Percentiles rank a stretch among this genome's conserved stretches.
These are phyloP conservation scores for Cordyceps fumosorosea DNA, from an alignment of 2,329 filamentous ascomycete genomes.

Conservation along the genomic window DNA sequence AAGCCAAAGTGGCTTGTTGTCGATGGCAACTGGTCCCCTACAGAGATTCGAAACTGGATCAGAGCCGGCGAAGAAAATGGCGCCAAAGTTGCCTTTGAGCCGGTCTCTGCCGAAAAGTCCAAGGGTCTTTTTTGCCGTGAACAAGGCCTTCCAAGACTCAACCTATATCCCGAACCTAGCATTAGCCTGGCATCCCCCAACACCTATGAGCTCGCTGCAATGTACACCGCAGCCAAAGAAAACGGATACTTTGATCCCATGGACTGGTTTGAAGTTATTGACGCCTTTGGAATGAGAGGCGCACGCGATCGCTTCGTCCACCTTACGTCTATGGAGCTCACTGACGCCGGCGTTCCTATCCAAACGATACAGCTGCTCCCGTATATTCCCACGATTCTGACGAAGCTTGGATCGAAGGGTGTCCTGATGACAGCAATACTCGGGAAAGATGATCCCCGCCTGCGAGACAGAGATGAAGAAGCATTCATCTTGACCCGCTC, in stretches of 20 bases:
- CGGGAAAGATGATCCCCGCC: conserved; percentile 56
- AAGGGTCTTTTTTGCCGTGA: conserved; percentile 54
- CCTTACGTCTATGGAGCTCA: conserved; percentile 60
- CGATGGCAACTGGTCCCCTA: conserved; percentile 77
- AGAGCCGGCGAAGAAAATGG: conserved; percentile 48
- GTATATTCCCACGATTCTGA: conserved; percentile 77
- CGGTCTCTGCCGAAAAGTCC: conserved; percentile 78
- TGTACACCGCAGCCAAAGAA: conserved; percentile 65
- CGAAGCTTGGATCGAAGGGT: conserved; percentile 72
- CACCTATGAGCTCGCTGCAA: conserved; percentile 68
- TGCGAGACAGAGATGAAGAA: conserved; percentile 55
- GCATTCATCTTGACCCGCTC: conserved; percentile 66
- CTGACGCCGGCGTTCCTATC: conserved; percentile 76
- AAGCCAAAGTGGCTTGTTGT: conserved; percentile 73
- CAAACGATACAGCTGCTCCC: conserved; percentile 80
- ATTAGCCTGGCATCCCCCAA: conserved; percentile 79
- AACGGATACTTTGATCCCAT: conserved; percentile 61
- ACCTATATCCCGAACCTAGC: conserved; percentile 53
- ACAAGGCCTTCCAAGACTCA: conserved; percentile 32
- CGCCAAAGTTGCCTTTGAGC: conserved; percentile 71
- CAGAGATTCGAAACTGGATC: conserved; percentile 62
- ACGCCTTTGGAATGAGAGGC: conserved; percentile 69
- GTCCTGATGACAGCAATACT: conserved; percentile 72
- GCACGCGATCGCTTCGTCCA: conserved; percentile 65
- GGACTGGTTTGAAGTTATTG: conserved; percentile 74